Percentiles rank a stretch among this genome's conserved stretches.
These are phyloP conservation scores for Euphorbia lathyris DNA, from an alignment of 345 rosid genomes.

Conservation along the genomic window DNA sequence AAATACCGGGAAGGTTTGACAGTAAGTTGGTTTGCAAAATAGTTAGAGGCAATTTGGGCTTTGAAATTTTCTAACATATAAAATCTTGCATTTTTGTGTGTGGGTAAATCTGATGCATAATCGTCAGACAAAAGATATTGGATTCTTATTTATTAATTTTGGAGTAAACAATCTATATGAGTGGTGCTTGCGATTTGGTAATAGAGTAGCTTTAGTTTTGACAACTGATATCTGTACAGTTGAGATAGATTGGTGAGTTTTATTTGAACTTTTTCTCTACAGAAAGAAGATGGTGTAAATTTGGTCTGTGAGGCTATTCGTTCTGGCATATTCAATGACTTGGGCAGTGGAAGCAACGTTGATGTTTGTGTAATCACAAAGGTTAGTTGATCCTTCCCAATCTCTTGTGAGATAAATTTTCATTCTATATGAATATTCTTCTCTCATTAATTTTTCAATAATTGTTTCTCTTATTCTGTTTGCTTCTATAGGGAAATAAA, in stretches of 20 bases:
- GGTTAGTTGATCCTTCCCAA: constrained; percentile 34
- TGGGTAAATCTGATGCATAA: too few species aligned
- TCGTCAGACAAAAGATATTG: too few species aligned
- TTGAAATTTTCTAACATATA: neutral
- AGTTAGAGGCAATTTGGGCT: neutral
- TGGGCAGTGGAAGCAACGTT: constrained; percentile 92
- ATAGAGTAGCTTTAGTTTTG: neutral
- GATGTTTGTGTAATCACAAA: constrained; percentile 83
- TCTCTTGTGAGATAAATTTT: neutral
- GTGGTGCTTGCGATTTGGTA: too few species aligned
- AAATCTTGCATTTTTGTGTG: too few species aligned
- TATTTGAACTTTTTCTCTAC: neutral
- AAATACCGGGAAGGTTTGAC: constrained; percentile 74
- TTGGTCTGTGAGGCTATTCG: constrained; percentile 70
- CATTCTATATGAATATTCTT: neutral
- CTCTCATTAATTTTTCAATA: neutral
- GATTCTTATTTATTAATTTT: too few species aligned
- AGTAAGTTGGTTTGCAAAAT: constrained; percentile 29
- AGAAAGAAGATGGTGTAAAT: constrained; percentile 74
- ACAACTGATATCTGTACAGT: neutral
- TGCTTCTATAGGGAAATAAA: constrained; percentile 49
- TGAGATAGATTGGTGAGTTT: neutral
- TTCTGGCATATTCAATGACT: constrained; percentile 44
- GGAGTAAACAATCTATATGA: too few species aligned
- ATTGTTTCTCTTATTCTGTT: neutral